These are phyloP conservation scores for Tolypocladium tundrense DNA, from an alignment of 2,329 filamentous ascomycete species.

Conservation along the genomic window DNA sequence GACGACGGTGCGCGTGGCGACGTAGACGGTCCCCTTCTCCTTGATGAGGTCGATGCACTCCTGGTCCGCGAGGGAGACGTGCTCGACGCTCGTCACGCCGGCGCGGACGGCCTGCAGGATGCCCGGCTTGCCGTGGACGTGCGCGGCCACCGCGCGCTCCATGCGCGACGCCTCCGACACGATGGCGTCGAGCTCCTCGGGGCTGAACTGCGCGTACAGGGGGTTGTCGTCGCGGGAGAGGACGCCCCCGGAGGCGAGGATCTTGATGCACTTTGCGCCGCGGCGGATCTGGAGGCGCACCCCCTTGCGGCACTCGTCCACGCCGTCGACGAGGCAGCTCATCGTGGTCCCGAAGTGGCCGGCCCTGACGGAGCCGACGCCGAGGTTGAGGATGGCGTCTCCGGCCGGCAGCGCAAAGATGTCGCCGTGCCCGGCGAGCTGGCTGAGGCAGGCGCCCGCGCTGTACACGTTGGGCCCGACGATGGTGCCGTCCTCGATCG, in stretches of 20 bases:
- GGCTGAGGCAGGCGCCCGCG: conserved; percentile 30
- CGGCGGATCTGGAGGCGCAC: conserved; percentile 28
- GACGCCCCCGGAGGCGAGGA: conserved; percentile 27
- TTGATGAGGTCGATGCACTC: conserved; percentile 29
- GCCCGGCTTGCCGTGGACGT: conserved; percentile 28
- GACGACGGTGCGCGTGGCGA: conserved; percentile 26
- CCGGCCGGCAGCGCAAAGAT: conserved; percentile 22
- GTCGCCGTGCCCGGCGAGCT: conserved; percentile 37
- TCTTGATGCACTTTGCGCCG: conserved; percentile 28
- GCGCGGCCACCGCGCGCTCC: conserved; percentile 24
- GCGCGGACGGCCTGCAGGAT: conserved; percentile 26
- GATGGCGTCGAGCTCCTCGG: conserved; percentile 24
- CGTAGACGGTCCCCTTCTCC: conserved; percentile 22
- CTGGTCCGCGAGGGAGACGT: conserved; percentile 27
- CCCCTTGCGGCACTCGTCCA: conserved; percentile 27
- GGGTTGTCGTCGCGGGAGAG: conserved; percentile 27
- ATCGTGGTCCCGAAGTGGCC: conserved; percentile 18
- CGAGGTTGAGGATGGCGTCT: conserved; percentile 22
- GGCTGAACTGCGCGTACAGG: conserved; percentile 25
- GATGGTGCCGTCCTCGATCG: conserved; percentile 31
- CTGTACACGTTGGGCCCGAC: conserved; percentile 38
- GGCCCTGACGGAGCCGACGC: conserved; percentile 15
- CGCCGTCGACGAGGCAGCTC: conserved; percentile 23
- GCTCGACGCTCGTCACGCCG: conserved; percentile 25
- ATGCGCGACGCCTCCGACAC: conserved; percentile 25